Conservation (phyloP, 2,329 filamentous ascomycete genomes). For the Blastomyces parvus region DNA sequence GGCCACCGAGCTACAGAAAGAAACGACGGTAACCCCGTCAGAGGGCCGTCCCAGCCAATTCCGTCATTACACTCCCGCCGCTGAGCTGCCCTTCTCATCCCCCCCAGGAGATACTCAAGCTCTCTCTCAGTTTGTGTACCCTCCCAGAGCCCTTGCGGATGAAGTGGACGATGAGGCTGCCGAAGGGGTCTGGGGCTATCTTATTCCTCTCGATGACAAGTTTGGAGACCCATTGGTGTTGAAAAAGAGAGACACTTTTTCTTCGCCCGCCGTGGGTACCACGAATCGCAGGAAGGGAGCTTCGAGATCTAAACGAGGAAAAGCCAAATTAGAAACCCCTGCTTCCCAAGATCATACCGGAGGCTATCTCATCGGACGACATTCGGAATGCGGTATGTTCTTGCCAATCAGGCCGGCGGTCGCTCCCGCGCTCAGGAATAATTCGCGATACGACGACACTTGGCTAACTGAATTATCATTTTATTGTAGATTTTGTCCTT, state of each 20-base stretch:
- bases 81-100: conserved; percentile 42
- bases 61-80: conserved; percentile 34
- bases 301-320: conserved; percentile 35
- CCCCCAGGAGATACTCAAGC: conserved; percentile 70
- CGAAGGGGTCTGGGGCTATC: conserved; percentile 91
- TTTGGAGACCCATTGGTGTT: conserved; percentile 64
- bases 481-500: conserved; percentile 54
- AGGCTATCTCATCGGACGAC: conserved; percentile 84
- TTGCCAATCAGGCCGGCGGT: neutral
- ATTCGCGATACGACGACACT: neutral
- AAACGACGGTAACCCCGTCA: conserved; percentile 61
- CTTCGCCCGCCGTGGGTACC: conserved; percentile 41
- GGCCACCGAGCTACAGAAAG: conserved; percentile 54
- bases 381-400: conserved; percentile 79
- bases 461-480: neutral
- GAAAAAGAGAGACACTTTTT: conserved; percentile 62
- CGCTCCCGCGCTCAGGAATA: neutral
- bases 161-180: conserved; percentile 76
- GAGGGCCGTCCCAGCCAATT: conserved; percentile 49
- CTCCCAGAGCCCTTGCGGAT: conserved; percentile 61
- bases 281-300: conserved; percentile 30
- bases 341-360: conserved; percentile 52
- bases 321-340: conserved; percentile 48
- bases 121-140: conserved; percentile 70
- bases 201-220: conserved; percentile 67